These are phyloP conservation scores for Leccinum uliginosum DNA, from an alignment of 768 basidiomycete species.

Conservation along the genomic window DNA sequence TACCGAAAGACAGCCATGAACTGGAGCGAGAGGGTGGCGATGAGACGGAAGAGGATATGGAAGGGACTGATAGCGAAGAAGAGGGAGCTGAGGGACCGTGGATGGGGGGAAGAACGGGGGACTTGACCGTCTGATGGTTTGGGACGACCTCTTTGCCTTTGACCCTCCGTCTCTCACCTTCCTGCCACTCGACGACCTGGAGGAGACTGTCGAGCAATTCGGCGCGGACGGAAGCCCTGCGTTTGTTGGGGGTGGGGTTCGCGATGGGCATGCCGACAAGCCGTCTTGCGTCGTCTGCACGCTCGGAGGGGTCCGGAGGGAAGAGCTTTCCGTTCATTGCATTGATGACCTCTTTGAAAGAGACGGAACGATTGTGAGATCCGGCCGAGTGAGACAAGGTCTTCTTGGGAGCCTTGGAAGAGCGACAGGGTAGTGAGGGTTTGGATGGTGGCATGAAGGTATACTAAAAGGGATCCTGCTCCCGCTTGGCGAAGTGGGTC, in stretches of 20 bases:
- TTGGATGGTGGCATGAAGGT: conserved; percentile 27
- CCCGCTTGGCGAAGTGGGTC: conserved; percentile 6
- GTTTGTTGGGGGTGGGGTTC: conserved; percentile 11
- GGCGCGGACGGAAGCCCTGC: conserved; percentile 20
- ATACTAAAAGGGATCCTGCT: conserved; percentile 32
- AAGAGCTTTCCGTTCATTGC: conserved; percentile 61
- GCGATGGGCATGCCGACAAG: conserved; percentile 24
- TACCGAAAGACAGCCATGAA: conserved; percentile 43
- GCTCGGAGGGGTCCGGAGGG: conserved; percentile 35
- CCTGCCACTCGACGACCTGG: conserved; percentile 39
- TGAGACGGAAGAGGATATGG: conserved; percentile 26
- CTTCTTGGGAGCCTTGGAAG: conserved; percentile 13
- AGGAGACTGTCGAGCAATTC: conserved; percentile 45
- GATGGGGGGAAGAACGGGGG: conserved; percentile 10
- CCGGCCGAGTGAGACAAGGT: conserved; percentile 5
- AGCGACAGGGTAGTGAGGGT: conserved; percentile 18
- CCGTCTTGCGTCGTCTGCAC: conserved; percentile 29
- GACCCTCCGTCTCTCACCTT: conserved; percentile 34
- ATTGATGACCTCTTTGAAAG: conserved; percentile 52
- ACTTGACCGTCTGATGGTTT: conserved; percentile 8
- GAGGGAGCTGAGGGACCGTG: conserved; percentile 20
- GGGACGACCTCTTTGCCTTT: conserved; percentile 41
- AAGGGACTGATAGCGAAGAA: conserved; percentile 16
- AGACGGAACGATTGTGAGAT: conserved; percentile 34
- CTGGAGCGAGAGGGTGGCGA: conserved; percentile 30